phyloP scores from a whole-genome alignment of 768 basidiomycete species.

The Ephemerocybe angulata region DNA sequence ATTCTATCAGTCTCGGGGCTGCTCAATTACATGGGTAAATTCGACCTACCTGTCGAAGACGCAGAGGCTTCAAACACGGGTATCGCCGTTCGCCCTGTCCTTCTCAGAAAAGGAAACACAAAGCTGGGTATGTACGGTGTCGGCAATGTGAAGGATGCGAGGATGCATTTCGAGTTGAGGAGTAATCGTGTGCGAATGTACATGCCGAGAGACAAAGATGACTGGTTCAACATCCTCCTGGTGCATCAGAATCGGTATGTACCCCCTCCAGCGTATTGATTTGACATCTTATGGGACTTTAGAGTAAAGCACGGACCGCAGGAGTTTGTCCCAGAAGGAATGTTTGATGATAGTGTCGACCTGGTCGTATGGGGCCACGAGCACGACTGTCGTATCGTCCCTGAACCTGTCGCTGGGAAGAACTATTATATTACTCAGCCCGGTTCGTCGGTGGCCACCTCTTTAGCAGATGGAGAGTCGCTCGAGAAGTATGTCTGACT shows the following conservation, averaged over 20 bases:
- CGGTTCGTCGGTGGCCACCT: conserved; percentile 92
- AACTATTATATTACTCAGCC: conserved; percentile 92
- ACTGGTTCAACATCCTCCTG: conserved; percentile 93
- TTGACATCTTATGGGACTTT: conserved; percentile 1
- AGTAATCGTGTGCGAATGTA: conserved; percentile 95
- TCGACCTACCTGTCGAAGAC: conserved; percentile 79
- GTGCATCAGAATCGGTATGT: conserved; percentile 94
- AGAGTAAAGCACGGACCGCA: conserved; percentile 95
- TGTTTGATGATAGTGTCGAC: conserved; percentile 94
- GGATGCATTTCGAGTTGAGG: conserved; percentile 94
- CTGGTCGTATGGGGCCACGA: conserved; percentile 99
- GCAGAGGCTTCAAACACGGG: conserved; percentile 60
- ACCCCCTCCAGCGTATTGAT: neutral
- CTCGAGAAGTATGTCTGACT: conserved; percentile 68
- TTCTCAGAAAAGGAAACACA: conserved; percentile 84
- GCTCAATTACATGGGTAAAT: conserved; percentile 96
- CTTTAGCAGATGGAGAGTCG: conserved; percentile 89
- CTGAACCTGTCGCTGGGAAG: conserved; percentile 89
- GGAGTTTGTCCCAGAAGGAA: conserved; percentile 90
- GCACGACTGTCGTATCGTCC: conserved; percentile 91
- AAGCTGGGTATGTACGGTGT: conserved; percentile 91
- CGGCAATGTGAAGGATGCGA: conserved; percentile 93
- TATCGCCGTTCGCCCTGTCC: conserved; percentile 85
- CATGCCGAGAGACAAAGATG: conserved; percentile 85
- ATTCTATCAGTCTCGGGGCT: conserved; percentile 91